Conservation (phyloP, 2,329 filamentous ascomycete species). For the Lachnellula subtilissima region DNA sequence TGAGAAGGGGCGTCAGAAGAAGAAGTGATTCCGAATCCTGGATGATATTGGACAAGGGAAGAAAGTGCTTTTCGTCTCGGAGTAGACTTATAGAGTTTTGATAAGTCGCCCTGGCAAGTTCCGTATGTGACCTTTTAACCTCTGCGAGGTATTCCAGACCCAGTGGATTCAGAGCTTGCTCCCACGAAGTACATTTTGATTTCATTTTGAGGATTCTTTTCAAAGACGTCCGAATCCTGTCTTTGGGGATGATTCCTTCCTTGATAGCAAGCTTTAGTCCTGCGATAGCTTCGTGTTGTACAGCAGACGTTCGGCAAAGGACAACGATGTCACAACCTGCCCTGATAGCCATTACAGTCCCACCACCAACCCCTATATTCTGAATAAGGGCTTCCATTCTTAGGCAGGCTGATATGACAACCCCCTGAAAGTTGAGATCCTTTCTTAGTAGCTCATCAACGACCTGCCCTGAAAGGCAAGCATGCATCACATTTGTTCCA, state of each 20-base stretch:
- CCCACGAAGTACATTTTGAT: conserved; percentile 80
- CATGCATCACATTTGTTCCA: conserved; percentile 88
- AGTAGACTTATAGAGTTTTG: conserved; percentile 91
- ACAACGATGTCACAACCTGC: conserved; percentile 91
- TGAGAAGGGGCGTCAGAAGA: conserved; percentile 81
- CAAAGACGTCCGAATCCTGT: conserved; percentile 75
- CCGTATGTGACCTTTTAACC: conserved; percentile 76
- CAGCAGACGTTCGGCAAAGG: conserved; percentile 79
- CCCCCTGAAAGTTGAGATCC: conserved; percentile 83
- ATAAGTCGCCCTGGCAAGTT: conserved; percentile 79
- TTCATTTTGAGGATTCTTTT: conserved; percentile 79
- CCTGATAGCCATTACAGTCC: conserved; percentile 95
- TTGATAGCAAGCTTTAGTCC: conserved; percentile 85
- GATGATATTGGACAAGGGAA: conserved; percentile 78
- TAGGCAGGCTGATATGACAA: conserved; percentile 90
- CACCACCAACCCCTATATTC: conserved; percentile 91
- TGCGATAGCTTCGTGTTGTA: conserved; percentile 87
- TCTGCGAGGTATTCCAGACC: conserved; percentile 72
- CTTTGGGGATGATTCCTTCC: conserved; percentile 79
- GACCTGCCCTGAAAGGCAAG: conserved; percentile 93
- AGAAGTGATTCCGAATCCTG: conserved; percentile 84
- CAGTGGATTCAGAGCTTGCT: conserved; percentile 80
- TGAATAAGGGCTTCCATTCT: conserved; percentile 96
- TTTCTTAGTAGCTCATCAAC: conserved; percentile 85
- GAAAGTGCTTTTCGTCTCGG: conserved; percentile 76